Percentiles rank a stretch among this genome's conserved stretches.
Evolutionary conservation across 345 rosid species (phyloP).

Genomic region (Streptanthus diversifolius): DNA sequence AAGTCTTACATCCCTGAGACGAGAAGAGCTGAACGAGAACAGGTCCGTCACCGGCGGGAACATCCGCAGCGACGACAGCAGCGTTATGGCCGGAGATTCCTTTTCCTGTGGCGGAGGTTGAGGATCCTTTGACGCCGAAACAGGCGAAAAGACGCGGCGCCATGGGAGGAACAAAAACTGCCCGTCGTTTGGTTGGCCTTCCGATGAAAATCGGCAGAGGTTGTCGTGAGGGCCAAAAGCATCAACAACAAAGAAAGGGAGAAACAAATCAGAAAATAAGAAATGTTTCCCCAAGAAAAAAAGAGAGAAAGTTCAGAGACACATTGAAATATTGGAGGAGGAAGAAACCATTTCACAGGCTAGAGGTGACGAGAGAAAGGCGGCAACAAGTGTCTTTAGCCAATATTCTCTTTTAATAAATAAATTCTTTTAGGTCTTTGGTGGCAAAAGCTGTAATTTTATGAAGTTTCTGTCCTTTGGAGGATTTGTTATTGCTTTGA

Average conservation of each 20-base stretch:
- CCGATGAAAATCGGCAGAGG: conserved; percentile 5
- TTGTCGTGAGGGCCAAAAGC: not conserved
- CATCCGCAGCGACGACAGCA: conserved; percentile 34
- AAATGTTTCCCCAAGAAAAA: conserved; percentile 30
- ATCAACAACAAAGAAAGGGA: not conserved
- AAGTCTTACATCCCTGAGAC: conserved; percentile 78
- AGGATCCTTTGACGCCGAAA: conserved; percentile 38
- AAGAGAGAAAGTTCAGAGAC: conserved; percentile 4
- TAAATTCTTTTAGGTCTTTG: not conserved
- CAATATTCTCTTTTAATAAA: not conserved
- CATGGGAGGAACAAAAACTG: conserved; percentile 29
- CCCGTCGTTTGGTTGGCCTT: conserved; percentile 22
- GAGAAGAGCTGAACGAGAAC: conserved; percentile 80
- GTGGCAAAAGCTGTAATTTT: conserved; percentile 21
- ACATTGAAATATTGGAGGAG: not conserved
- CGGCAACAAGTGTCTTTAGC: conserved; percentile 25
- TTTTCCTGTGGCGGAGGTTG: conserved; percentile 22
- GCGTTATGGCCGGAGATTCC: conserved; percentile 10
- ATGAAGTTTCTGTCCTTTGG: not conserved
- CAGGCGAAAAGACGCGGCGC: conserved; percentile 72
- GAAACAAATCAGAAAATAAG: conserved; percentile 8
- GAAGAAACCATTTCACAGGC: conserved; percentile 13
- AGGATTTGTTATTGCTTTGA: conserved; percentile 8
- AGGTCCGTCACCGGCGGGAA: conserved; percentile 41
- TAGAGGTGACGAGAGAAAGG: conserved; percentile 45